Evolutionary conservation across 1,284 basidiomycete species (phyloP).

Genomic region (Trichosporon ovoides): DNA sequence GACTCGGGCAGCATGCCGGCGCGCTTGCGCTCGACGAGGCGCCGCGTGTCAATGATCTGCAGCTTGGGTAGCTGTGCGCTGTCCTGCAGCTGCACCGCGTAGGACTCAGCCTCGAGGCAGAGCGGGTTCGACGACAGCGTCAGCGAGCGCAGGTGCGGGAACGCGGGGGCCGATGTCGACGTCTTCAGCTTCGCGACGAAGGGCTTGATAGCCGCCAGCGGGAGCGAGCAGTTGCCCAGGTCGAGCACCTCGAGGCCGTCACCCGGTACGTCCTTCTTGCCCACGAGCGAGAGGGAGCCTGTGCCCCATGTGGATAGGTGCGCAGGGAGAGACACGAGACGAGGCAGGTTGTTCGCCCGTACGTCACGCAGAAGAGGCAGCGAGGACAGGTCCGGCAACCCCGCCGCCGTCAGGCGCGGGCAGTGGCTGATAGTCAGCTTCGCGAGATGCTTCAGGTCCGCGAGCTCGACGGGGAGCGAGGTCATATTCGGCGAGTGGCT

Average conservation of each 20-base stretch:
- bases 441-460: constrained; percentile 30
- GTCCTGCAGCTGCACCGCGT: constrained; percentile 31
- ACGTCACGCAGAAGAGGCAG: constrained; percentile 44
- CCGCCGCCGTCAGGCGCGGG: constrained; percentile 28
- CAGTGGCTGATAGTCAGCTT: constrained; percentile 47
- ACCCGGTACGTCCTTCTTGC: constrained; percentile 18
- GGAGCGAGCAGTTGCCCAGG: constrained; percentile 41
- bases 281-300: constrained; percentile 28
- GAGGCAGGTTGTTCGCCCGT: constrained; percentile 43
- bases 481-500: constrained; percentile 42
- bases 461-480: constrained; percentile 27
- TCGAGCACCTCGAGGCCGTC: constrained; percentile 44
- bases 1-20: constrained; percentile 33
- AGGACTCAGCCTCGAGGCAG: constrained; percentile 29
- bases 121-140: constrained; percentile 43
- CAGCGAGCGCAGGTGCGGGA: constrained; percentile 32
- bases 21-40: constrained; percentile 40
- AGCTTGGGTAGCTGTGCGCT: constrained; percentile 34
- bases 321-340: constrained; percentile 30
- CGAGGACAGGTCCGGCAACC: constrained; percentile 35
- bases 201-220: constrained; percentile 20
- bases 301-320: constrained; percentile 40
- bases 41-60: constrained; percentile 44
- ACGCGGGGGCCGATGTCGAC: neutral
- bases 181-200: neutral